Conservation (phyloP, 805 yeast species). For the Komagataella pastoris region DNA sequence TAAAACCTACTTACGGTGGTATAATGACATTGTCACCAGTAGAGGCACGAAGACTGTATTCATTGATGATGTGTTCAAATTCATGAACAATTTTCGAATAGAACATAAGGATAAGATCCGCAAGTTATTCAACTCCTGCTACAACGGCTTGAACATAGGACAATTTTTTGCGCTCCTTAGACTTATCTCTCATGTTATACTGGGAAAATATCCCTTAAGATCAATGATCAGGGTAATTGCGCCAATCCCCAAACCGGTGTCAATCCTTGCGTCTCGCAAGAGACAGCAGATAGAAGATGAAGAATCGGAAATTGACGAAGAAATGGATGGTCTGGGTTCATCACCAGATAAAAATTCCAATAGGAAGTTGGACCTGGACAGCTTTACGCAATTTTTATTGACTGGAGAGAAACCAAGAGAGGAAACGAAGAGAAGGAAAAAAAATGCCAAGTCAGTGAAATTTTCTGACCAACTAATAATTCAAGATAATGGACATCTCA, state of each 20-base stretch:
- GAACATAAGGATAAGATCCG: slow-evolving; percentile 35
- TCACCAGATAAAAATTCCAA: slow-evolving; percentile 4
- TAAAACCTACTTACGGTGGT: slow-evolving; percentile 87
- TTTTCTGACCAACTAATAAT: slow-evolving; percentile 53
- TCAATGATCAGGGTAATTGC: slow-evolving; percentile 39
- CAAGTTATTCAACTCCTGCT: slow-evolving; percentile 35
- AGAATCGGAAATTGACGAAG: slow-evolving; percentile 20
- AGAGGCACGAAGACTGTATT: slow-evolving; percentile 55
- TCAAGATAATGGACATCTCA: slow-evolving; percentile 19
- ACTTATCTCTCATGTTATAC: slow-evolving; percentile 53
- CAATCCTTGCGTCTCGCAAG: slow-evolving; percentile 49
- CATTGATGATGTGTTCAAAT: slow-evolving; percentile 65
- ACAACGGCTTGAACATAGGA: slow-evolving; percentile 60
- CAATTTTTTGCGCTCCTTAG: slow-evolving; percentile 84
- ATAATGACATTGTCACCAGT: slow-evolving; percentile 66
- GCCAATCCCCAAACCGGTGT: slow-evolving; percentile 65
- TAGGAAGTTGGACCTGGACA: slow-evolving; percentile 60
- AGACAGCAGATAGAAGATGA: slow-evolving; percentile 34
- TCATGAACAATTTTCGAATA: slow-evolving; percentile 67
- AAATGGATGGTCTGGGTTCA: slow-evolving; percentile 6
- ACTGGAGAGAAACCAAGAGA: slow-evolving; percentile 65
- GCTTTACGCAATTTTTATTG: slow-evolving; percentile 70
- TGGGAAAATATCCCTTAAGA: slow-evolving; percentile 39
- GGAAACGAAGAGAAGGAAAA: slow-evolving; percentile 21
- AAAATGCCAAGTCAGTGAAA: slow-evolving; percentile 46